Conservation (phyloP, 1,284 basidiomycete genomes). For the Puccinia novopanici region DNA sequence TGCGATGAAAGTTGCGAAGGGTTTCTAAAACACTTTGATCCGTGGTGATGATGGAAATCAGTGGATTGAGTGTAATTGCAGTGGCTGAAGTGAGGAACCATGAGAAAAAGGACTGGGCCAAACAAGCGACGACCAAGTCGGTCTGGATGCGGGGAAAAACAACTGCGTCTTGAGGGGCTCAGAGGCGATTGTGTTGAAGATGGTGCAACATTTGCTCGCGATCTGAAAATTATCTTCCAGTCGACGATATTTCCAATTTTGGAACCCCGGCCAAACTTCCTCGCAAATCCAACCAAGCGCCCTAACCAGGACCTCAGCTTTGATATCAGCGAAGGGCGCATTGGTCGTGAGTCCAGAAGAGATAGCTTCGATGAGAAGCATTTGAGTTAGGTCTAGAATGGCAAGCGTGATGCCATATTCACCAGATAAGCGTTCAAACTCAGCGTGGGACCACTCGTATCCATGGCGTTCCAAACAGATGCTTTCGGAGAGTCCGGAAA, state of each 20-base stretch:
- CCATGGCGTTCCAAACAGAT: conserved; percentile 22
- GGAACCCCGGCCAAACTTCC: conserved; percentile 50
- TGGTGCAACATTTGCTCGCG: conserved; percentile 31
- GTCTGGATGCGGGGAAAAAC: conserved; percentile 19
- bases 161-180: conserved; percentile 44
- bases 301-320: conserved; percentile 38
- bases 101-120: conserved; percentile 27
- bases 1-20: conserved; percentile 38
- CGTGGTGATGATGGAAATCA: conserved; percentile 35
- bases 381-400: conserved; percentile 40
- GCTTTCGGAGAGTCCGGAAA: conserved; percentile 39
- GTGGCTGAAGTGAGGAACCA: conserved; percentile 42
- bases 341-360: conserved; percentile 42
- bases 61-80: conserved; percentile 45
- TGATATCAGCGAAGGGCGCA: conserved; percentile 40
- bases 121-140: conserved; percentile 25
- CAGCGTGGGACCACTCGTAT: conserved; percentile 19
- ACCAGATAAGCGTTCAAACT: conserved; percentile 39
- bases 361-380: conserved; percentile 40
- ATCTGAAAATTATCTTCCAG: conserved; percentile 49
- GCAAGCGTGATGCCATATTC: conserved; percentile 47
- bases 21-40: conserved; percentile 29
- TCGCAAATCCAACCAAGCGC: conserved; percentile 48
- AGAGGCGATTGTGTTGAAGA: conserved; percentile 41
- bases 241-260: conserved; percentile 49